Percentiles rank a stretch among this genome's conserved stretches.
Conservation (phyloP, 805 yeast genomes). For the Naumovozyma baii region DNA sequence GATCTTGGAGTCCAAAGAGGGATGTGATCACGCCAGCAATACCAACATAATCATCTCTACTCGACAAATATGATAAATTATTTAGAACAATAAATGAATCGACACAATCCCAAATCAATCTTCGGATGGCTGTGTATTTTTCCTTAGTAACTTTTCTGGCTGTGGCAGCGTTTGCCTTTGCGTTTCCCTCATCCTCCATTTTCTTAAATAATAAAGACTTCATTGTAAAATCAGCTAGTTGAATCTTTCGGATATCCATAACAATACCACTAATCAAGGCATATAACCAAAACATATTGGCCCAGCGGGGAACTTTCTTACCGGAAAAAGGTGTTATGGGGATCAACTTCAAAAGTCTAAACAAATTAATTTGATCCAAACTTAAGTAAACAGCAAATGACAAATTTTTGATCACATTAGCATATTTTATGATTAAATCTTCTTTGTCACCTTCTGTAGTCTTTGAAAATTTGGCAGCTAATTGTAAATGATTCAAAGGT, state of each 20-base stretch:
- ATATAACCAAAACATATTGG: conserved; percentile 68
- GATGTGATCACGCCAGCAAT: conserved; percentile 80
- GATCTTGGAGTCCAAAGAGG: conserved; percentile 60
- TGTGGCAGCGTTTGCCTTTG: conserved; percentile 25
- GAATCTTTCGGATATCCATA: conserved; percentile 48
- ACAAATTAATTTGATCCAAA: conserved; percentile 54
- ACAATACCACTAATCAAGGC: conserved; percentile 57
- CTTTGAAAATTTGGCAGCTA: conserved; percentile 55
- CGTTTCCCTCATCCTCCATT: not conserved
- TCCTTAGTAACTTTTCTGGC: conserved; percentile 31
- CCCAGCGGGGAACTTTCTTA: conserved; percentile 43
- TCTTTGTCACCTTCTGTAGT: conserved; percentile 50
- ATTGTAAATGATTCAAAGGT: conserved; percentile 62
- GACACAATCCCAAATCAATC: conserved; percentile 64
- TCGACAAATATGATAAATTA: conserved; percentile 47
- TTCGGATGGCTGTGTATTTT: conserved; percentile 44
- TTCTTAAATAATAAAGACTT: not conserved
- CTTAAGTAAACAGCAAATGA: conserved; percentile 57
- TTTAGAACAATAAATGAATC: conserved; percentile 71
- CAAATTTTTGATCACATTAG: conserved; percentile 40
- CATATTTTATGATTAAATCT: conserved; percentile 33
- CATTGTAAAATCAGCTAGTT: conserved; percentile 27
- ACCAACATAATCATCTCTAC: conserved; percentile 75
- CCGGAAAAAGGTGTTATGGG: conserved; percentile 40
- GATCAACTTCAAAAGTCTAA: conserved; percentile 40